Evolutionary conservation across 768 basidiomycete genomes (phyloP), one percentile per base, ranked within the genome.

Genomic region (Mycena capillaripes): DNA sequence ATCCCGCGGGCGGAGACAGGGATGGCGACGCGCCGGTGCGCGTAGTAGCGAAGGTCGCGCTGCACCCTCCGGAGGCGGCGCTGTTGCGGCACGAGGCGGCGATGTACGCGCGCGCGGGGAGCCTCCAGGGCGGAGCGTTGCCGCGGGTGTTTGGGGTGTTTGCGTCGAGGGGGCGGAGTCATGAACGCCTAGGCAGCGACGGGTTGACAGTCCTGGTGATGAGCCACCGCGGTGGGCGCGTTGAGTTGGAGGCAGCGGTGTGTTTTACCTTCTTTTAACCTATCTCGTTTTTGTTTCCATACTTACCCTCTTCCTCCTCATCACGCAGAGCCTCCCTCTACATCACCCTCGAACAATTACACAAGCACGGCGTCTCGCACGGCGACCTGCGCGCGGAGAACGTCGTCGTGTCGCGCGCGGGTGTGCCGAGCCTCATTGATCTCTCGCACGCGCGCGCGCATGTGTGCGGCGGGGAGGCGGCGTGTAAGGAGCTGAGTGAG

Each of bases 311-410:
- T n/a, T n/a, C n/a, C 9, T 17, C 36, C 34, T 27, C 42, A 40
- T 12, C 7, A 10, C n/a, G 14, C 34, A 71, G 70, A 7, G 21
- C 42, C 4, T 40, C 63, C 25, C 34, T 71, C 17, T 66, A 71
- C 57, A 21, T 12, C 2, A 38, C 21, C 46, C 58, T 71, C 23
- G 3, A 17, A 29, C 17, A 3, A 7, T 27, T 71, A n/a, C 70
- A 71, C 62, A 23, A 12, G 25, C 32, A 46, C n/a, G 70, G 63
- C 6, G 42, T 71, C 8, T 12, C 23, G 40, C 57, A 71, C 21
- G 70, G 64, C 14, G 70, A 71, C 64, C 32, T 66, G 30, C 64
- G 64, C 3, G 52, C 64, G 25, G 70, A 71, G 6, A 66, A 71
- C 27, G 25, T 71, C 40, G 70, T 71, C 23, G 70, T 71, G 14